These are phyloP conservation scores for Mimosa bimucronata DNA, from an alignment of 306 rosid genomes.

Conservation along the genomic window DNA sequence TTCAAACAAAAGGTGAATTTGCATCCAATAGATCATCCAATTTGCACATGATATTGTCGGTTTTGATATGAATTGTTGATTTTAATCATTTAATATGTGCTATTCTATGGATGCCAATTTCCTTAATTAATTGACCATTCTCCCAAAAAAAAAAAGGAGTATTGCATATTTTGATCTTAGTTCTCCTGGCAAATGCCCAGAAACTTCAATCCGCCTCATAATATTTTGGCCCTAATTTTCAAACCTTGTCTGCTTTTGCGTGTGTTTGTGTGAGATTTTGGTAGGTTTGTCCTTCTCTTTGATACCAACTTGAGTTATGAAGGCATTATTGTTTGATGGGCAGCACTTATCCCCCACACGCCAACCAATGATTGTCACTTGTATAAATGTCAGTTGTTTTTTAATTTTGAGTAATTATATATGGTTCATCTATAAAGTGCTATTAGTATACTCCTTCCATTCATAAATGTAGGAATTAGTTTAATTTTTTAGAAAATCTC, in stretches of 20 bases:
- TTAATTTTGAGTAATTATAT: too few species aligned
- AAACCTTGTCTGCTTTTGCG: background rate
- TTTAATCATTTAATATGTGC: background rate
- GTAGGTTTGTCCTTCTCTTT: background rate
- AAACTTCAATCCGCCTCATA: background rate
- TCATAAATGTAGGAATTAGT: too few species aligned
- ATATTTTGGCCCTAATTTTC: constrained; percentile 1
- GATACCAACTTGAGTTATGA: constrained; percentile 9
- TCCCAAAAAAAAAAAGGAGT: background rate
- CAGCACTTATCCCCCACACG: background rate
- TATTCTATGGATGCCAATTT: constrained; percentile 23
- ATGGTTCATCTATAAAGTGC: background rate
- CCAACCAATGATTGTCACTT: background rate
- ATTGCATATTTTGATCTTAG: constrained; percentile 13
- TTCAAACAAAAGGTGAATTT: constrained; percentile 28
- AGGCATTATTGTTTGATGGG: constrained; percentile 2
- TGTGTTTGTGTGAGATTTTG: background rate
- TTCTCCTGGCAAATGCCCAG: constrained; percentile 29
- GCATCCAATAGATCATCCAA: constrained; percentile 40
- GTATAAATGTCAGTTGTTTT: background rate
- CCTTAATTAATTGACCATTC: constrained; percentile 12
- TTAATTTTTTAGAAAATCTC: too few species aligned
- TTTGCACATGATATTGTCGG: constrained; percentile 63
- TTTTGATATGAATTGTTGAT: constrained; percentile 44
- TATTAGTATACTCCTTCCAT: too few species aligned